Evolutionary conservation across 192 early-diverging fungal genomes (phyloP).

Genomic region (Backusella psychrophila): DNA sequence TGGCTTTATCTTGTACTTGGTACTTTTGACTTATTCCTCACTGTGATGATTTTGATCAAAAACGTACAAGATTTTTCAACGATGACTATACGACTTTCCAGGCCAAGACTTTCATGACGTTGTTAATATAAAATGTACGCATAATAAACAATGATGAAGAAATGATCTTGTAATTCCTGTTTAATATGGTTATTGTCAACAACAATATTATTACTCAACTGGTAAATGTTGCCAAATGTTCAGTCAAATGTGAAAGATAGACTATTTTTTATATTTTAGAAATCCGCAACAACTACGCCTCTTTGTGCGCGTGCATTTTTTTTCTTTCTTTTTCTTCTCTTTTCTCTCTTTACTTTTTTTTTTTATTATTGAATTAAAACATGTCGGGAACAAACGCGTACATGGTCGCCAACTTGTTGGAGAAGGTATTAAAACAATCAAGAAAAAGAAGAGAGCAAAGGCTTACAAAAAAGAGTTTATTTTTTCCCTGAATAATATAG

Average conservation of each 20-base stretch:
- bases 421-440: slow-evolving; percentile 54
- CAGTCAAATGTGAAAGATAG: not conserved
- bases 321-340: not conserved
- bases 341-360: not conserved
- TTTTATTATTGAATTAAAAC: not conserved
- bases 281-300: not conserved
- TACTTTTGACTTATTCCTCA: no score
- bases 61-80: no score
- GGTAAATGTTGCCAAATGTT: no score
- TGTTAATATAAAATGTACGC: no score
- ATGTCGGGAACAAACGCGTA: slow-evolving; percentile 57
- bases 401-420: slow-evolving; percentile 64
- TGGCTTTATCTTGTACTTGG: no score
- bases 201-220: no score
- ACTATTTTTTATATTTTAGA: not conserved
- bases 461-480: not conserved
- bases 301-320: not conserved
- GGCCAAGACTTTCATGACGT: no score
- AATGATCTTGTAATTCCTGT: no score
- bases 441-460: not conserved
- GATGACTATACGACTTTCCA: no score
- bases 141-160: no score
- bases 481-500: slow-evolving; percentile 27
- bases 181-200: no score
- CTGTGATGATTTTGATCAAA: no score